A percentile compares a stretch with the other conserved stretches of the same genome.
phyloP scores from a whole-genome alignment of 1,139 yeast species.

The Suhomyces wounanorum region DNA sequence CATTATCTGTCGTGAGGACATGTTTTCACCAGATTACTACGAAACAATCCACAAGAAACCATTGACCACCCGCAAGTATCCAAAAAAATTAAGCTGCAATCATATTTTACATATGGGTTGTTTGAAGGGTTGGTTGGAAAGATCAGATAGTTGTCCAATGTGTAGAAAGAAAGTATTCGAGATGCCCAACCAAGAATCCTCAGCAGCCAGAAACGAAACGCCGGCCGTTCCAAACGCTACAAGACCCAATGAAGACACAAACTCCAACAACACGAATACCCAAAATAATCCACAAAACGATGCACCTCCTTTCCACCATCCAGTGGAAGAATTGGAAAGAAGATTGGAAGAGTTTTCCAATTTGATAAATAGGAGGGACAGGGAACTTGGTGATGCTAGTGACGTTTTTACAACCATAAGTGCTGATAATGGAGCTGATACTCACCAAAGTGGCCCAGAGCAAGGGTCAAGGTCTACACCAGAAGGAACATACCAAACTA shows the following conservation, averaged over 20 bases:
- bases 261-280: background rate
- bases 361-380: slow-evolving; percentile 7
- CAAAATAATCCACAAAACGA: slow-evolving; percentile 4
- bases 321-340: slow-evolving; percentile 12
- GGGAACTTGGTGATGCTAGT: background rate
- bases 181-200: slow-evolving; percentile 5
- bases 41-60: slow-evolving; percentile 24
- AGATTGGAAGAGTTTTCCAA: slow-evolving; percentile 13
- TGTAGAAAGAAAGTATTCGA: slow-evolving; percentile 74
- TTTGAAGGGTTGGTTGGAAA: slow-evolving; percentile 87
- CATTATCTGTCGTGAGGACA: slow-evolving; percentile 84
- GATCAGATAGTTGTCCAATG: slow-evolving; percentile 90
- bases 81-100: slow-evolving; percentile 79
- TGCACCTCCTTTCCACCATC: slow-evolving; percentile 11
- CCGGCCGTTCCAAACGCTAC: slow-evolving; percentile 8
- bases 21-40: slow-evolving; percentile 49
- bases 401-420: background rate
- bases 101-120: slow-evolving; percentile 92
- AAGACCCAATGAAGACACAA: background rate
- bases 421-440: background rate
- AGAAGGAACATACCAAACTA: slow-evolving; percentile 21
- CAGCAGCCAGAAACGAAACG: slow-evolving; percentile 6
- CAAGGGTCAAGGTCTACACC: slow-evolving; percentile 1
- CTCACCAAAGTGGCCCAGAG: background rate
- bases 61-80: slow-evolving; percentile 49